phyloP scores from a whole-genome alignment of 805 yeast genomes.

The Saccharomyces kudriavzevii region DNA sequence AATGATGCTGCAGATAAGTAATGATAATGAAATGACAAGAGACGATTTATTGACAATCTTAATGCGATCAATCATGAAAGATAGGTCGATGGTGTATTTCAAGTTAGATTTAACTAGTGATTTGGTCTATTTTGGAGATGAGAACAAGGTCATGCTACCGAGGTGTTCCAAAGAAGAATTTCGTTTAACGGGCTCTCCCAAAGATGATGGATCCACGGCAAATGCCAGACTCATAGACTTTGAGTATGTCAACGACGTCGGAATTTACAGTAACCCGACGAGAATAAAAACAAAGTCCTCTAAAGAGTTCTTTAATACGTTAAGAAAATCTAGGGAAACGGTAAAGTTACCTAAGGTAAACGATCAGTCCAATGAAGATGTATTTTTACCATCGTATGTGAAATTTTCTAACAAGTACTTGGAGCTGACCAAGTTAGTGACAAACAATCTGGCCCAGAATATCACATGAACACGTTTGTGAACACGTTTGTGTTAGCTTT shows the following conservation, averaged over 20 bases:
- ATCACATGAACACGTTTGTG: not conserved
- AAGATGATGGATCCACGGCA: not conserved
- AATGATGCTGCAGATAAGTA: constrained; percentile 8
- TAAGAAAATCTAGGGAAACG: constrained; percentile 10
- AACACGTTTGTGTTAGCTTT: not conserved
- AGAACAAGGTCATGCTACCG: constrained; percentile 15
- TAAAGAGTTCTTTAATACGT: constrained; percentile 12
- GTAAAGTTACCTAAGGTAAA: not conserved
- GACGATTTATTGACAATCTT: constrained; percentile 22
- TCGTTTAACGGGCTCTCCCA: not conserved
- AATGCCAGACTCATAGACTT: constrained; percentile 3
- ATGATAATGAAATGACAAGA: constrained; percentile 8
- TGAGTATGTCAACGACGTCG: constrained; percentile 22
- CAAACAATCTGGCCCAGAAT: not conserved
- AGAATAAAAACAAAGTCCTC: constrained; percentile 5
- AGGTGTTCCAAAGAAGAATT: constrained; percentile 8
- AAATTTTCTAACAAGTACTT: not conserved
- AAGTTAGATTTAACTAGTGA: constrained; percentile 25
- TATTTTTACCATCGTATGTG: not conserved
- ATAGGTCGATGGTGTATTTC: constrained; percentile 21
- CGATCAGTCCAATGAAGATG: not conserved
- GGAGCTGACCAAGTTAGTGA: not conserved
- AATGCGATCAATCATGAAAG: constrained; percentile 24
- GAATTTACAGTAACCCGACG: constrained; percentile 14
- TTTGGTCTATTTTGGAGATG: constrained; percentile 24